Percentiles rank a stretch among this genome's conserved stretches.
Evolutionary conservation across 768 basidiomycete genomes (phyloP).

Genomic region (Pleurotus pulmonarius): DNA sequence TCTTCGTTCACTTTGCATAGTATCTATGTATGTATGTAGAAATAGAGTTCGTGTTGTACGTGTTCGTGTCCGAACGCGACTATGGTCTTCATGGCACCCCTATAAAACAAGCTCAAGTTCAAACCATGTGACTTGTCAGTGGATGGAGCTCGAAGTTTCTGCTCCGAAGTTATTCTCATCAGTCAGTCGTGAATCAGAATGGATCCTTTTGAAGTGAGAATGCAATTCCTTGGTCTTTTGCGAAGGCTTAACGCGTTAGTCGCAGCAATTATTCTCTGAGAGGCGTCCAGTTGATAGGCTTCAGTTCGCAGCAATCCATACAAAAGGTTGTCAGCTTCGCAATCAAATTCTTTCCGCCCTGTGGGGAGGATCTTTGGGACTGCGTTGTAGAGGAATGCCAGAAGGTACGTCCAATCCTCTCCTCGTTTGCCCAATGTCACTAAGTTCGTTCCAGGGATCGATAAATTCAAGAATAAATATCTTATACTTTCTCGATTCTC

Average conservation of each 20-base stretch:
- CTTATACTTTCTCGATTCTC: constrained; percentile 83
- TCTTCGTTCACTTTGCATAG: neutral
- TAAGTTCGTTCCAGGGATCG: constrained; percentile 51
- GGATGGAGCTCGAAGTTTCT: too few species aligned
- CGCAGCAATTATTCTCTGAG: neutral
- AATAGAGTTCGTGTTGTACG: neutral
- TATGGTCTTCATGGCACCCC: too few species aligned
- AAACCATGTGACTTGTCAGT: too few species aligned
- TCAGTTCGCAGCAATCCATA: constrained; percentile 81
- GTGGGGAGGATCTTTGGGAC: constrained; percentile 93
- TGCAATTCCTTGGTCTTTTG: constrained; percentile 32
- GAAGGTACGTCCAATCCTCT: constrained; percentile 48
- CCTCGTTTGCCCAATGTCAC: neutral
- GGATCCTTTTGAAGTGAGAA: constrained; percentile 38
- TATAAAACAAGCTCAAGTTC: neutral
- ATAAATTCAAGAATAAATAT: constrained; percentile 94
- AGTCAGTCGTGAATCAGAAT: constrained; percentile 11
- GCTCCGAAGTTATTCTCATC: too few species aligned
- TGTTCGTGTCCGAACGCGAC: too few species aligned
- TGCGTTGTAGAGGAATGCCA: constrained; percentile 88
- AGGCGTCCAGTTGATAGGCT: constrained; percentile 5
- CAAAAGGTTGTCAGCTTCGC: constrained; percentile 85
- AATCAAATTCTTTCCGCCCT: constrained; percentile 77
- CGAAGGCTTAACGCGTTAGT: constrained; percentile 34
- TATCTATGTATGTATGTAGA: neutral